phyloP scores from a whole-genome alignment of 768 basidiomycete genomes.

The Suillus placidus region DNA sequence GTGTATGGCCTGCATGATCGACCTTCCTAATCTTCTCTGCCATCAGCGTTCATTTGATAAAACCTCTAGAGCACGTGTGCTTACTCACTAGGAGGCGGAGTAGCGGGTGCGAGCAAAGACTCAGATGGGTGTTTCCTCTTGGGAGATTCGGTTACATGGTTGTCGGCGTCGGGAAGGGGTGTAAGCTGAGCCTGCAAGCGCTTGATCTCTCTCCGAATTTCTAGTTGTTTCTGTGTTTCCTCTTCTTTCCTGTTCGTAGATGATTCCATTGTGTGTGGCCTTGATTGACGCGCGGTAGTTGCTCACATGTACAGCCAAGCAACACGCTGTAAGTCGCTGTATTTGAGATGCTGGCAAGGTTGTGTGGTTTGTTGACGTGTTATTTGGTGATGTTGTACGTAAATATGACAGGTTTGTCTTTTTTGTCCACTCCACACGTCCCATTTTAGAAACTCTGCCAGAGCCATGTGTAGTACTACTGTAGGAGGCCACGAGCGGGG shows the following conservation, averaged over 20 bases:
- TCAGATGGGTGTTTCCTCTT: slow-evolving; percentile 50
- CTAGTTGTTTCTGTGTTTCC: slow-evolving; percentile 46
- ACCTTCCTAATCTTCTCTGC: slow-evolving; percentile 49
- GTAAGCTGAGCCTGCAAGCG: slow-evolving; percentile 56
- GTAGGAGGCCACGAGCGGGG: not conserved
- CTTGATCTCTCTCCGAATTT: slow-evolving; percentile 58
- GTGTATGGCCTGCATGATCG: slow-evolving; percentile 32
- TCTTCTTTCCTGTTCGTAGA: slow-evolving; percentile 43
- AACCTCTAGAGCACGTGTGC: not conserved
- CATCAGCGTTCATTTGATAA: slow-evolving; percentile 7
- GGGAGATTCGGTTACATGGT: slow-evolving; percentile 39
- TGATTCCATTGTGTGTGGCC: slow-evolving; percentile 52
- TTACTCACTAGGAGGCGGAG: slow-evolving; percentile 70
- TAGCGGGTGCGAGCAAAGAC: slow-evolving; percentile 46
- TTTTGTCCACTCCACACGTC: slow-evolving; percentile 25
- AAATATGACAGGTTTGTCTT: not conserved
- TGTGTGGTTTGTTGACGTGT: slow-evolving; percentile 20
- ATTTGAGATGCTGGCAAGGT: slow-evolving; percentile 3
- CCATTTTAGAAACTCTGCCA: slow-evolving; percentile 11
- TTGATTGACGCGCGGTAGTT: slow-evolving; percentile 4
- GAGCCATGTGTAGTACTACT: no score
- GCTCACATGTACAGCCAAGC: not conserved
- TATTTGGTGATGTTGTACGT: slow-evolving; percentile 19
- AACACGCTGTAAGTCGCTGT: not conserved
- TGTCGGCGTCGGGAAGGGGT: slow-evolving; percentile 32